Evolutionary conservation across 2,329 filamentous ascomycete species (phyloP).

Genomic region (Aspergillus ustus): DNA sequence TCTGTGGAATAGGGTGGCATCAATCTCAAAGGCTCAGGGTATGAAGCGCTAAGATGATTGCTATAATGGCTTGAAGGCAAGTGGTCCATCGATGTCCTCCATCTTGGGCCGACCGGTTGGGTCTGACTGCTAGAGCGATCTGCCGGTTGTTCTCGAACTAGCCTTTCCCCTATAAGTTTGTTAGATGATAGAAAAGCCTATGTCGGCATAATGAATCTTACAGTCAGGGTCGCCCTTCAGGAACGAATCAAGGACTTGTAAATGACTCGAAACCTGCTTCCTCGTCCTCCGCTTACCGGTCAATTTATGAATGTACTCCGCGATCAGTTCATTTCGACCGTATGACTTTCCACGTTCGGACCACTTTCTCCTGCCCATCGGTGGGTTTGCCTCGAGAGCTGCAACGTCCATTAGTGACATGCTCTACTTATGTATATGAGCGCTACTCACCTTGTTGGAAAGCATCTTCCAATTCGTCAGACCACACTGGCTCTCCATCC

Average conservation of each 20-base stretch:
- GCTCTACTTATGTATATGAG: background rate
- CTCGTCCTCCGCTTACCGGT: conserved; percentile 59
- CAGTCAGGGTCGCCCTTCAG: conserved; percentile 58
- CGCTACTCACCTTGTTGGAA: conserved; percentile 50
- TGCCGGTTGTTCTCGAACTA: conserved; percentile 42
- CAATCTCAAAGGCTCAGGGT: conserved; percentile 37
- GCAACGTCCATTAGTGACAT: conserved; percentile 27
- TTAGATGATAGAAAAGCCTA: conserved; percentile 17
- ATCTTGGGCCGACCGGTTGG: conserved; percentile 37
- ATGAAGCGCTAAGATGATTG: conserved; percentile 31
- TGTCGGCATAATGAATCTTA: conserved; percentile 36
- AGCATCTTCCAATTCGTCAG: conserved; percentile 52
- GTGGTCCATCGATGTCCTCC: conserved; percentile 39
- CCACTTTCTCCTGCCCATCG: conserved; percentile 62
- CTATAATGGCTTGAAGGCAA: conserved; percentile 37
- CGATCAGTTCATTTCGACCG: conserved; percentile 66
- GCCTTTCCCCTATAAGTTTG: conserved; percentile 39
- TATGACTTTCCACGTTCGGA: conserved; percentile 57
- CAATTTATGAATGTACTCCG: conserved; percentile 59
- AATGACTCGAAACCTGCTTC: conserved; percentile 68
- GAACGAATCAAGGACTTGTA: conserved; percentile 65
- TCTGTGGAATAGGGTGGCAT: conserved; percentile 40
- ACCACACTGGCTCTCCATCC: conserved; percentile 51
- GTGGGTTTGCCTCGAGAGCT: conserved; percentile 59
- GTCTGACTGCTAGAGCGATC: conserved; percentile 40